Base-by-base conservation (phyloP, 169 alveolate species). In the Plasmodium yoelii region DNA sequence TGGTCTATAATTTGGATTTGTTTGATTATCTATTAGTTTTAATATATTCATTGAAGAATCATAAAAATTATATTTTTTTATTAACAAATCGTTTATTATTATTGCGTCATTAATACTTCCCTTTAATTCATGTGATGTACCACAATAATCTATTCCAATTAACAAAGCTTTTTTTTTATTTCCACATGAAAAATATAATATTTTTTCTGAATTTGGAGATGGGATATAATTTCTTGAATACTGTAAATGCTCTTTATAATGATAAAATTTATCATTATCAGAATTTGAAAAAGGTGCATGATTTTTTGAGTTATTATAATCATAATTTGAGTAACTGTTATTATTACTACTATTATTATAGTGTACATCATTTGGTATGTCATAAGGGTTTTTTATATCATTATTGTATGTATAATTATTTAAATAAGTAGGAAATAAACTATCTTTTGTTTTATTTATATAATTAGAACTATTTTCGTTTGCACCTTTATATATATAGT, bases 41-140 rank as follows among this genome's bases (percentile, higher is more conserved):
- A 75, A 34, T 42, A 75, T 75, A 61, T 51, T 75, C 47, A 55
- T 75, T 51, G 88, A 65, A 10, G 88, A 75, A 63, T 75, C 88
- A 53, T 75, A 51, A 26, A 75, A 75, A 47, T 75, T 24, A 46
- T 75, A 75, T 63, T 75, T 75, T 47, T 64, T 46, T 46, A 75
- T 74, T 56, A 93, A 82, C 9, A 93, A 69, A n/a, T 90, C 59
- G 59, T 69, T 61, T 93, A 88, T 88, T 47, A 91, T 80, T 47
- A 87, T 57, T 19, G 91, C 93, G 44, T 93, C 96, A 42, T 92
- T 92, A 51, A 90, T 87, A 84, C 96, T 91, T 2, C 96, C 96
- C 9, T 91, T 56, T 67, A 93, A 88, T 63, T 91, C 93, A 18
- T 92, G 86, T 2, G 69, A 70, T 7, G 94, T 56, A 56, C 94